Percentiles rank a stretch among this genome's conserved stretches.
phyloP scores from a whole-genome alignment of 2,329 filamentous ascomycete species.

The Plectosphaerella sp. region DNA sequence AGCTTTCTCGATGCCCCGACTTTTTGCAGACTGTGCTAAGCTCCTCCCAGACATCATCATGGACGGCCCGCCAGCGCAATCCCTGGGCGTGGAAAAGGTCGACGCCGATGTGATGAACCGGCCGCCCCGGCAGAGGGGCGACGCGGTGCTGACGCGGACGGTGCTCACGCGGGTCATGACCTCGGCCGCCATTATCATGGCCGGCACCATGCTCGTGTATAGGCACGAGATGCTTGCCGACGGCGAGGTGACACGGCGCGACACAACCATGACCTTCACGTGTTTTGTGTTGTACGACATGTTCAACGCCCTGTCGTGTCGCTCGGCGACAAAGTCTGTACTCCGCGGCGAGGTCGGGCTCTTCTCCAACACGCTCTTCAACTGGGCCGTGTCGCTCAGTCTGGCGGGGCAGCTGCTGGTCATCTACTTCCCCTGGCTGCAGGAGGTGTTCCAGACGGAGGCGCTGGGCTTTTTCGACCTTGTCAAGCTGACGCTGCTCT shows the following conservation, averaged over 20 bases:
- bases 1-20: slow-evolving; percentile 30
- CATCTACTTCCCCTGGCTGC: slow-evolving; percentile 90
- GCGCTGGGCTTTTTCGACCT: slow-evolving; percentile 72
- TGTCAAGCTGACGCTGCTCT: slow-evolving; percentile 65
- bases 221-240: slow-evolving; percentile 84
- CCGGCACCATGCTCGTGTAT: slow-evolving; percentile 88
- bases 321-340: slow-evolving; percentile 85
- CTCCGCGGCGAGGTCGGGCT: slow-evolving; percentile 79
- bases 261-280: slow-evolving; percentile 99
- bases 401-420: slow-evolving; percentile 83
- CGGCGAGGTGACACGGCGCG: slow-evolving; percentile 79
- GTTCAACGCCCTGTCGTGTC: slow-evolving; percentile 95
- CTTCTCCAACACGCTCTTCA: slow-evolving; percentile 89
- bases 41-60: slow-evolving; percentile 81
- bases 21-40: slow-evolving; percentile 12
- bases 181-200: slow-evolving; percentile 84
- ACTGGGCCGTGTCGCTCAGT: slow-evolving; percentile 86
- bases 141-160: slow-evolving; percentile 82
- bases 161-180: slow-evolving; percentile 82
- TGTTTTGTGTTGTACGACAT: slow-evolving; percentile 99
- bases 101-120: slow-evolving; percentile 92
- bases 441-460: slow-evolving; percentile 95
- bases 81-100: slow-evolving; percentile 90
- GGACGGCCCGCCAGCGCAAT: slow-evolving; percentile 97
- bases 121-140: slow-evolving; percentile 77